Conservation (phyloP, 495 filamentous ascomycete species). For the Jackrogersella multiformis region DNA sequence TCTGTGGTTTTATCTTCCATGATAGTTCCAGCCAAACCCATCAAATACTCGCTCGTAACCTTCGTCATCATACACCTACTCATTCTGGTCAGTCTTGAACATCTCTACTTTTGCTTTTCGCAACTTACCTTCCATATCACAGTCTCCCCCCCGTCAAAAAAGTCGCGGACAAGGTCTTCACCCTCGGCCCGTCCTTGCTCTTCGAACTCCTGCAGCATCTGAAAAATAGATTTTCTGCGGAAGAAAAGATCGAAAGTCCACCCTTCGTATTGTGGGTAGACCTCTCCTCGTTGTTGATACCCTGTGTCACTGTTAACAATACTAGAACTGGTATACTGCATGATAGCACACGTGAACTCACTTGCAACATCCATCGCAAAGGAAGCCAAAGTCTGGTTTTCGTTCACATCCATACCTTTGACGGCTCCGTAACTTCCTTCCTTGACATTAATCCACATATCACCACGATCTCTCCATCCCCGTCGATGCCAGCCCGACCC, state of each 20-base stretch:
- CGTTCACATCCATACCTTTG: conserved; percentile 22
- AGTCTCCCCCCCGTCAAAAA: conserved; percentile 28
- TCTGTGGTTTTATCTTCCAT: neutral
- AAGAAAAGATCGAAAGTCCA: conserved; percentile 32
- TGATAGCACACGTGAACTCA: conserved; percentile 3
- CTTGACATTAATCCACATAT: conserved; percentile 34
- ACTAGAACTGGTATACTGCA: neutral
- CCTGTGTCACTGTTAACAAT: neutral
- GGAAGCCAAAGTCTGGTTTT: conserved; percentile 21
- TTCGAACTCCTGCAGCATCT: conserved; percentile 21
- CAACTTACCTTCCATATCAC: conserved; percentile 25
- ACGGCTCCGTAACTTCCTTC: conserved; percentile 21
- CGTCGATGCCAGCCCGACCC: conserved; percentile 30
- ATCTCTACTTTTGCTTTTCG: neutral
- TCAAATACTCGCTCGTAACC: neutral
- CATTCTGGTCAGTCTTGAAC: neutral
- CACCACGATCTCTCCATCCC: conserved; percentile 19
- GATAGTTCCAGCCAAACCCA: conserved; percentile 15
- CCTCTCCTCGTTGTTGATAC: neutral
- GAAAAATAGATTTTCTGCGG: conserved; percentile 24
- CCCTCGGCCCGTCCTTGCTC: conserved; percentile 16
- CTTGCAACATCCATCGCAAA: conserved; percentile 9
- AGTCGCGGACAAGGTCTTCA: conserved; percentile 20
- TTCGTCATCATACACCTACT: conserved; percentile 8
- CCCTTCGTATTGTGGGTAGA: conserved; percentile 3